phyloP scores from a whole-genome alignment of 2,329 filamentous ascomycete species.

The Aspergillus latus region DNA sequence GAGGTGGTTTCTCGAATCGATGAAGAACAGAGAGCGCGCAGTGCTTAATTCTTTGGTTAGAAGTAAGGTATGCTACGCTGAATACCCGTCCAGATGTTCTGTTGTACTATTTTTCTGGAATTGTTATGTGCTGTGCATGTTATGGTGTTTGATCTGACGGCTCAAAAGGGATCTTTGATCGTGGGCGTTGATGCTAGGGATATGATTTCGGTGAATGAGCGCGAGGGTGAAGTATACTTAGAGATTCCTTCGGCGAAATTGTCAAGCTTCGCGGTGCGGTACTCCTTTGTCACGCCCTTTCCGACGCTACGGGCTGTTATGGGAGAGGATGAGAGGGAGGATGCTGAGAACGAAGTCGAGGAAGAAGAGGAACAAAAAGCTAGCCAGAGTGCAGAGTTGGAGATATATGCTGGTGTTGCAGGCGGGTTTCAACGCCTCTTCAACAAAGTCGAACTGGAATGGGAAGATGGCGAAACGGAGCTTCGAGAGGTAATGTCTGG shows the following conservation, averaged over 20 bases:
- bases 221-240: constrained; percentile 31
- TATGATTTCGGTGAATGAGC: constrained; percentile 32
- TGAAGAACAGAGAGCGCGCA: constrained; percentile 42
- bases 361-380: constrained; percentile 19
- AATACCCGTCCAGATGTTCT: not conserved
- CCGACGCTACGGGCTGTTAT: constrained; percentile 26
- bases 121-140: not conserved
- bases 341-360: constrained; percentile 18
- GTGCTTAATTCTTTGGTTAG: constrained; percentile 39
- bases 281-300: constrained; percentile 38
- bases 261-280: constrained; percentile 32
- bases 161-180: constrained; percentile 31
- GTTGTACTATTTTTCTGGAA: not conserved
- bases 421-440: constrained; percentile 30
- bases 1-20: constrained; percentile 41
- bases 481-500: constrained; percentile 27
- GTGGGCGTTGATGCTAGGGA: constrained; percentile 37
- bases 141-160: constrained; percentile 5
- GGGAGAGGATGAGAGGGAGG: constrained; percentile 21
- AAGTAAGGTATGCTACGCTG: constrained; percentile 33
- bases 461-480: constrained; percentile 29
- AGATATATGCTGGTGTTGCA: constrained; percentile 33
- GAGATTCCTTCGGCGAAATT: constrained; percentile 28
- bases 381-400: constrained; percentile 26
- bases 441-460: constrained; percentile 25